A percentile compares a stretch with the other conserved stretches of the same genome.
These are phyloP conservation scores for Allantophomopsis lycopodina DNA, from an alignment of 2,329 filamentous ascomycete genomes.

Conservation along the genomic window DNA sequence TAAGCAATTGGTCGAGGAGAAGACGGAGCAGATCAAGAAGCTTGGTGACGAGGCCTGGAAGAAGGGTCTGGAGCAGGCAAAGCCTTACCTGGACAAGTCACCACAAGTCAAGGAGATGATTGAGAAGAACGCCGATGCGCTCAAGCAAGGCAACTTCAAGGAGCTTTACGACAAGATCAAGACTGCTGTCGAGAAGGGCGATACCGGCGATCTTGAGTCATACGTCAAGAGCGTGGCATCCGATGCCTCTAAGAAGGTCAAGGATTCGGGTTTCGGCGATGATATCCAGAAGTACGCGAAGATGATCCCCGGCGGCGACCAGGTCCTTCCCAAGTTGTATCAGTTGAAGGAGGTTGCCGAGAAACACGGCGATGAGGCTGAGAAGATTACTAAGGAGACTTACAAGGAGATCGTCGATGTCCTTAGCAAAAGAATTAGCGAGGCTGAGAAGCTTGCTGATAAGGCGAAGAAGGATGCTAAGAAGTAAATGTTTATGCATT, in stretches of 20 bases:
- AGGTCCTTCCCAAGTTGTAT: slow-evolving; percentile 52
- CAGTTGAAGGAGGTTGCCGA: slow-evolving; percentile 50
- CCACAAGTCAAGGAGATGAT: slow-evolving; percentile 61
- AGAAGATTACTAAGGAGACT: slow-evolving; percentile 55
- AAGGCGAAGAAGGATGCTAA: slow-evolving; percentile 34
- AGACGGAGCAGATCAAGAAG: slow-evolving; percentile 50
- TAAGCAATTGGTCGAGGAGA: slow-evolving; percentile 53
- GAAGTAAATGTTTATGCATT: slow-evolving; percentile 1
- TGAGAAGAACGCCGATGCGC: slow-evolving; percentile 52
- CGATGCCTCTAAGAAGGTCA: slow-evolving; percentile 41
- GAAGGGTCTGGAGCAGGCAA: slow-evolving; percentile 56
- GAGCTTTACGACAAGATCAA: slow-evolving; percentile 51
- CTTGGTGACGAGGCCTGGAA: slow-evolving; percentile 60
- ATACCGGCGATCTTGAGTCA: slow-evolving; percentile 41
- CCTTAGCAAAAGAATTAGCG: slow-evolving; percentile 41
- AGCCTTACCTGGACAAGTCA: slow-evolving; percentile 63
- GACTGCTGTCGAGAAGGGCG: slow-evolving; percentile 45
- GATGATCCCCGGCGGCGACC: slow-evolving; percentile 47
- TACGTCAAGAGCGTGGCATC: slow-evolving; percentile 32
- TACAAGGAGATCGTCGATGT: slow-evolving; percentile 52
- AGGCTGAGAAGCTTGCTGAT: slow-evolving; percentile 43
- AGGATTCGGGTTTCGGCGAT: slow-evolving; percentile 26
- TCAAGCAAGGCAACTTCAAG: slow-evolving; percentile 53
- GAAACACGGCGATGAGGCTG: slow-evolving; percentile 55
- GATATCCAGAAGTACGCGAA: slow-evolving; percentile 43